Conservation (phyloP, 2,329 filamentous ascomycete genomes). For the Cladosporium sp. region DNA sequence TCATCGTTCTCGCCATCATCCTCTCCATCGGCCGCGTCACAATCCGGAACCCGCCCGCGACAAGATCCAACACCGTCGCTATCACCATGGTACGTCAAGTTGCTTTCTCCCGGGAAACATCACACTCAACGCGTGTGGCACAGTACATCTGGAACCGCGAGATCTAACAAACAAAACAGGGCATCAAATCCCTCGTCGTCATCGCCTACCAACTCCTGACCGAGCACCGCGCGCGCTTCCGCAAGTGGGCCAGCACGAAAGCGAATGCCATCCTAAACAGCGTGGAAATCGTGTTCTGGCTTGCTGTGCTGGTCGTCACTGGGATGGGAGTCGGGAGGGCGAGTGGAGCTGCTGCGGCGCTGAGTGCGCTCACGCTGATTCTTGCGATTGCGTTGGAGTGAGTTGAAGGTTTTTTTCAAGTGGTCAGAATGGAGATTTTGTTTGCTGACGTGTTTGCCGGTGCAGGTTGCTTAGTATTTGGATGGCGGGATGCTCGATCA, state of each 20-base stretch:
- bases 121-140: too few species aligned
- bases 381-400: conserved; percentile 12
- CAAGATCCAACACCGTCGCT: conserved; percentile 23
- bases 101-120: neutral
- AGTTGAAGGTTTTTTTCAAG: neutral
- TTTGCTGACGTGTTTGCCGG: neutral
- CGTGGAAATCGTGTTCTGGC: conserved; percentile 48
- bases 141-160: too few species aligned
- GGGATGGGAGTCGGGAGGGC: neutral
- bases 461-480: conserved; percentile 8
- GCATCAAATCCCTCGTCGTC: conserved; percentile 43
- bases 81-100: conserved; percentile 9
- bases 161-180: conserved; percentile 17
- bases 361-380: conserved; percentile 1
- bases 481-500: conserved; percentile 15
- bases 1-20: conserved; percentile 21
- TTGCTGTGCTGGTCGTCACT: conserved; percentile 35
- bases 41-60: conserved; percentile 23
- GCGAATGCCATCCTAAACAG: conserved; percentile 44
- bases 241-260: conserved; percentile 43
- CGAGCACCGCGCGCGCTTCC: conserved; percentile 37
- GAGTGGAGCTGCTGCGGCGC: neutral
- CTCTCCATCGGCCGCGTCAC: conserved; percentile 23
- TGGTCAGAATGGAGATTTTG: neutral
- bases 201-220: conserved; percentile 45